Evolutionary conservation across 2,329 filamentous ascomycete species (phyloP).

Genomic region (Phialocephala subalpina): DNA sequence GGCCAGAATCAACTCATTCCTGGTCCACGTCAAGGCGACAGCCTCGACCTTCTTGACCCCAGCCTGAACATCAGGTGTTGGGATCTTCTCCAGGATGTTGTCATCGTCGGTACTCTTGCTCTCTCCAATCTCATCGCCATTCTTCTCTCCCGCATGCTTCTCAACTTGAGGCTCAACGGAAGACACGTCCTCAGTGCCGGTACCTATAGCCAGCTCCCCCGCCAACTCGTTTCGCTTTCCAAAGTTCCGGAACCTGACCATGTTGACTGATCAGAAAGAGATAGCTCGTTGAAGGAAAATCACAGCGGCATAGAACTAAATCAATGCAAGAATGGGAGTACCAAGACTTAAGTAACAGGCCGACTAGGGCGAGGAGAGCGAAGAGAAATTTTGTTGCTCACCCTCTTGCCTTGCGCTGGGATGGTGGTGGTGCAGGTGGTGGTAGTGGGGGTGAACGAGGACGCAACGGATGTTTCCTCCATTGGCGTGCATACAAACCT

Average conservation of each 20-base stretch:
- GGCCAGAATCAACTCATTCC: slow-evolving; percentile 35
- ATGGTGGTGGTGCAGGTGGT: neutral
- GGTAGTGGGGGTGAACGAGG: neutral
- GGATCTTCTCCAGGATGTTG: slow-evolving; percentile 17
- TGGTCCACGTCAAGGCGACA: slow-evolving; percentile 40
- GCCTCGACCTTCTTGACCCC: slow-evolving; percentile 39
- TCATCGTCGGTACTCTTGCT: slow-evolving; percentile 10
- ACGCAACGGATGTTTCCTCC: neutral
- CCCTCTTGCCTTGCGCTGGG: neutral
- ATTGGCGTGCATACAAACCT: neutral
- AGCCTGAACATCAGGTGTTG: slow-evolving; percentile 31
- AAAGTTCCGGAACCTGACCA: slow-evolving; percentile 28
- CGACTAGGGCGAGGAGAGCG: neutral
- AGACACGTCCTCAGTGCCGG: neutral
- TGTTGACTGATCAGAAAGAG: neutral
- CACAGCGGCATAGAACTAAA: neutral
- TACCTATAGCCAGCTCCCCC: slow-evolving; percentile 21
- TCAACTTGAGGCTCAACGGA: neutral
- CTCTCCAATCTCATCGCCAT: slow-evolving; percentile 2
- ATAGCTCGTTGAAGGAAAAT: neutral
- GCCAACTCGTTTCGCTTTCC: slow-evolving; percentile 24
- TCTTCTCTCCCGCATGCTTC: slow-evolving; percentile 14
- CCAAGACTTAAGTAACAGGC: neutral
- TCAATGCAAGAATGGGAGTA: neutral
- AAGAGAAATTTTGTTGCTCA: neutral